A percentile compares a stretch with the other conserved stretches of the same genome.
Evolutionary conservation across 2,329 filamentous ascomycete genomes (phyloP).

Genomic region (Exophiala sp.): DNA sequence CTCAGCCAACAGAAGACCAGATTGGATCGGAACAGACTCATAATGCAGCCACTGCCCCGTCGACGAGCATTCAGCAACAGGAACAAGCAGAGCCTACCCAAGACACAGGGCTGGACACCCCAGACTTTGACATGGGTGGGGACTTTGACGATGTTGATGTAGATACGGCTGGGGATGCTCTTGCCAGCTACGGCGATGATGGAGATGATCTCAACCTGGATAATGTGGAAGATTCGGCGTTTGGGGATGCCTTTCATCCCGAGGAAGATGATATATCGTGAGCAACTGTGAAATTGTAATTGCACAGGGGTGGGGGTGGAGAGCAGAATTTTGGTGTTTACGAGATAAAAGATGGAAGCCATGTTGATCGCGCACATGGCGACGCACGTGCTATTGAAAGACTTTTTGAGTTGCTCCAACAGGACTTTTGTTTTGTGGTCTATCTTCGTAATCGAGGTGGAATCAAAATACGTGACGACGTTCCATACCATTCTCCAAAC

Average conservation of each 20-base stretch:
- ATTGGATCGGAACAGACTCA: not conserved
- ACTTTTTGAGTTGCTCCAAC: too few relatives aligned
- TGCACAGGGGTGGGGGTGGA: not conserved
- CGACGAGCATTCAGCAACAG: conserved; percentile 31
- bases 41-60: not conserved
- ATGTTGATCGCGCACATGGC: too few relatives aligned
- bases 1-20: not conserved
- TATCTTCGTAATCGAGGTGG: too few relatives aligned
- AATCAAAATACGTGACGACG: too few relatives aligned
- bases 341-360: too few relatives aligned
- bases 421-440: too few relatives aligned
- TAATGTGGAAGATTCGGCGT: conserved; percentile 74
- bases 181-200: conserved; percentile 63
- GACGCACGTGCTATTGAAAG: too few relatives aligned
- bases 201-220: conserved; percentile 52
- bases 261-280: conserved; percentile 41
- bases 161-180: conserved; percentile 68
- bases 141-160: conserved; percentile 64
- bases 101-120: conserved; percentile 17
- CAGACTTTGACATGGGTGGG: conserved; percentile 39
- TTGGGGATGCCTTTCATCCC: conserved; percentile 75
- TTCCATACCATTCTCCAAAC: too few relatives aligned
- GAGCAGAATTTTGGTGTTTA: too few relatives aligned
- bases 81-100: conserved; percentile 9
- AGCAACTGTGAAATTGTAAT: not conserved